Percentiles rank a stretch among this genome's conserved stretches.
phyloP scores from a whole-genome alignment of 306 rosid genomes.

The Crotalaria pallida region DNA sequence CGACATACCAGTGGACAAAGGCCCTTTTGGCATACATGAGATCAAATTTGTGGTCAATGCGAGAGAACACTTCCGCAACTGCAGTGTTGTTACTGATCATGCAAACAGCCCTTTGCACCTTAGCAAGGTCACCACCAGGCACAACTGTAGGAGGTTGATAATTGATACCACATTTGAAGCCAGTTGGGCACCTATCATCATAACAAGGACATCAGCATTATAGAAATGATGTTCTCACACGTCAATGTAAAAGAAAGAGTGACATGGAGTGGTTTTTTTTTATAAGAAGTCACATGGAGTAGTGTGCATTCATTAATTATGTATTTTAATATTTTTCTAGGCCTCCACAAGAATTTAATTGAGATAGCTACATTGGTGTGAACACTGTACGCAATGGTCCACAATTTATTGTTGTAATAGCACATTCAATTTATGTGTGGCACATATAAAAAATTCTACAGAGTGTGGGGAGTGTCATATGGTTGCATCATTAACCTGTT shows the following conservation, averaged over 20 bases:
- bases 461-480: too few relatives aligned
- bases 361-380: background rate
- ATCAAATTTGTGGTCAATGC: slow-evolving; percentile 95
- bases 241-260: background rate
- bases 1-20: slow-evolving; percentile 97
- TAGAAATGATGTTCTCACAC: background rate
- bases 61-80: slow-evolving; percentile 98
- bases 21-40: slow-evolving; percentile 99
- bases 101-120: slow-evolving; percentile 97
- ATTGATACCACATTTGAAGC: slow-evolving; percentile 96
- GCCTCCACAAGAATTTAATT: background rate
- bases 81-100: slow-evolving; percentile 99
- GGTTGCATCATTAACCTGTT: background rate
- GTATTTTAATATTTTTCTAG: background rate
- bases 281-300: too few relatives aligned
- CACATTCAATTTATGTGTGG: background rate
- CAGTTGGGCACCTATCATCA: slow-evolving; percentile 88
- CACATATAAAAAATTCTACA: background rate
- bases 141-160: slow-evolving; percentile 98
- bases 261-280: too few relatives aligned
- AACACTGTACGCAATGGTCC: background rate
- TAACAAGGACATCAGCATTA: slow-evolving; percentile 1
- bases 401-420: background rate
- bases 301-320: background rate
- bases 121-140: slow-evolving; percentile 91